Evolutionary conservation across 805 yeast species (phyloP).

Genomic region (Clavispora asparagi): DNA sequence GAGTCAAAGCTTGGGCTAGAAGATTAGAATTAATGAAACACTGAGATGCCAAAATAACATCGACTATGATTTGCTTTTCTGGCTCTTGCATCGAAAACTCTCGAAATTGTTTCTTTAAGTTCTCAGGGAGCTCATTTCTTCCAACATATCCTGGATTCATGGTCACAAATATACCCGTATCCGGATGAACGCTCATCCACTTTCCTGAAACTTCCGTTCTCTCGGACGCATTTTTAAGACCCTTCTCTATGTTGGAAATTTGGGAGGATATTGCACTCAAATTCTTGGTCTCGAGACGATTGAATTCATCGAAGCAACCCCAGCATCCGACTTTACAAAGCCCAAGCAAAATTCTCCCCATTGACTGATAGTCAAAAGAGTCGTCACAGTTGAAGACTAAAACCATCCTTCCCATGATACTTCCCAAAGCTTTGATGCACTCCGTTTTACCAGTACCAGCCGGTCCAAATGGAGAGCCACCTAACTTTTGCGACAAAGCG

Average conservation of each 20-base stretch:
- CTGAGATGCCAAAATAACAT: conserved; percentile 65
- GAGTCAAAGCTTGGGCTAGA: conserved; percentile 47
- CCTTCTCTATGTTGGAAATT: conserved; percentile 64
- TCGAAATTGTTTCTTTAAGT: conserved; percentile 72
- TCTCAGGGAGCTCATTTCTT: conserved; percentile 78
- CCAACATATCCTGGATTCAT: conserved; percentile 91
- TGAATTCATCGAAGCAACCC: conserved; percentile 97
- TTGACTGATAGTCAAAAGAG: conserved; percentile 72
- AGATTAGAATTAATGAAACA: conserved; percentile 52
- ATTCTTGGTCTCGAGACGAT: conserved; percentile 64
- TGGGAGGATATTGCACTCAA: conserved; percentile 83
- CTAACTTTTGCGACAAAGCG: conserved; percentile 66
- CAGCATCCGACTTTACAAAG: conserved; percentile 81
- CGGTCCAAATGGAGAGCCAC: conserved; percentile 94
- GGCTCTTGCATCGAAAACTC: conserved; percentile 71
- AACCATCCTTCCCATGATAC: conserved; percentile 73
- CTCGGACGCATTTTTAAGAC: conserved; percentile 28
- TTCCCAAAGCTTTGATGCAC: conserved; percentile 78
- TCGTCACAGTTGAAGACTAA: conserved; percentile 91
- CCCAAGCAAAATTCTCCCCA: conserved; percentile 74
- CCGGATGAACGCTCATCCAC: conserved; percentile 32
- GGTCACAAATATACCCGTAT: conserved; percentile 77
- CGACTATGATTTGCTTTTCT: conserved; percentile 62
- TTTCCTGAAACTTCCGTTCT: conserved; percentile 41
- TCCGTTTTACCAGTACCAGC: conserved; percentile 98